phyloP scores from a whole-genome alignment of 164 flowering plant species.

The Taxillus chinensis region DNA sequence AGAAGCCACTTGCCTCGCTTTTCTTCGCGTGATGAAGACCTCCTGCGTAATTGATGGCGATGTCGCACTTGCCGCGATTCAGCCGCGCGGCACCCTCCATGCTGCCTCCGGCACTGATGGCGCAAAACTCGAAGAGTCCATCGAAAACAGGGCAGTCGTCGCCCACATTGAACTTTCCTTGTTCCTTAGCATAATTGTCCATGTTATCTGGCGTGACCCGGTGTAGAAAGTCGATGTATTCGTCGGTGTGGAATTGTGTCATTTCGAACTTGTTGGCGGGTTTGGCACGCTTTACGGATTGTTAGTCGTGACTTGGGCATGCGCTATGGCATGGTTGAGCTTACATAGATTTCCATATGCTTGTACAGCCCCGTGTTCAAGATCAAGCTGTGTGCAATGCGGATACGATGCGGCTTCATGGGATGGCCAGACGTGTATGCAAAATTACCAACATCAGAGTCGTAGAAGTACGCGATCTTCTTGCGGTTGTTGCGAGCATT shows the following conservation, averaged over 20 bases:
- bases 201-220: conserved; percentile 46
- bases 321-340: no score
- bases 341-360: conserved; percentile 27
- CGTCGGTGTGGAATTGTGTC: conserved; percentile 50
- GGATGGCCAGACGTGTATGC: conserved; percentile 59
- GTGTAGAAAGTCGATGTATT: conserved; percentile 41
- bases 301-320: no score
- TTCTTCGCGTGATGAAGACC: conserved; percentile 63
- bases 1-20: conserved; percentile 61
- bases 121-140: conserved; percentile 53
- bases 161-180: conserved; percentile 48
- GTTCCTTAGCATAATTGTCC: conserved; percentile 39
- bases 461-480: conserved; percentile 43
- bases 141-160: conserved; percentile 56
- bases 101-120: conserved; percentile 52
- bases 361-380: conserved; percentile 44
- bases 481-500: no score
- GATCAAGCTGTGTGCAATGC: conserved; percentile 56
- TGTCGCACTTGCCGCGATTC: conserved; percentile 34
- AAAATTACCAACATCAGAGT: conserved; percentile 54
- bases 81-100: conserved; percentile 47
- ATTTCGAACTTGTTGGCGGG: conserved; percentile 50
- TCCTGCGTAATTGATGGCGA: conserved; percentile 58
- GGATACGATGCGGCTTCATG: conserved; percentile 55
- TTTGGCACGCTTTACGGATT: conserved; percentile 35